Evolutionary conservation across 129 eudicot species (phyloP), one percentile per base, ranked within the genome.

Genomic region (Cynara cardunculus): DNA sequence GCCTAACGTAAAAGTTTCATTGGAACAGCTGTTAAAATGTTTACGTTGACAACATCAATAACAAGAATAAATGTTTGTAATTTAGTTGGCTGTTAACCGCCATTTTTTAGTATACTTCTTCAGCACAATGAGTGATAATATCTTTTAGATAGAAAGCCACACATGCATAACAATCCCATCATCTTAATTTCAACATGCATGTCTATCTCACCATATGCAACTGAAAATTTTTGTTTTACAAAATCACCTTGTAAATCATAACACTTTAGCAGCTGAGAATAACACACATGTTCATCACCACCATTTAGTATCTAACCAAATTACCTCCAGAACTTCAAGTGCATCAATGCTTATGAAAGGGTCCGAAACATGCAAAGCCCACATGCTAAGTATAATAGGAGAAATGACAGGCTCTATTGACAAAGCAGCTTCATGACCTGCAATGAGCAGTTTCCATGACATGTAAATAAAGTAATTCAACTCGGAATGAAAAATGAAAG

Each of bases 291-390:
- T 12, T 22, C 61, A 24, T 67, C 32, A 73, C 65, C 65, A 81
- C 65, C 65, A 81, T 73, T 27, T 53, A 31, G 56, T 27, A 71
- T 46, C 7, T 53, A 59, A 59, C 34, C 24, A 68, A 27, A 44
- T 77, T 86, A 95, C 99, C 99, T 95, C 99, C 67, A 95, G 85
- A 87, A 95, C 97, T 75, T 95, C 99, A 77, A 95, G 88, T 77
- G 97, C 97, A 79, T 92, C 97, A 59, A 95, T 91, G 88, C 99
- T 90, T 72, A 90, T 89, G 73, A 95, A 95, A 72, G 99, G 99
- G 84, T 95, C 99, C 14, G 97, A 87, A 84, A 92, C 93, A 88
- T 95, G 91, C 53, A 89, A 84, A 83, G 96, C 97, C 99, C 99
- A 95, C 94, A 88, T 85, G 86, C 81, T 86, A 71, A 95, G 97